phyloP scores from a whole-genome alignment of 495 filamentous ascomycete species.

The Bathelium albidoporum region DNA sequence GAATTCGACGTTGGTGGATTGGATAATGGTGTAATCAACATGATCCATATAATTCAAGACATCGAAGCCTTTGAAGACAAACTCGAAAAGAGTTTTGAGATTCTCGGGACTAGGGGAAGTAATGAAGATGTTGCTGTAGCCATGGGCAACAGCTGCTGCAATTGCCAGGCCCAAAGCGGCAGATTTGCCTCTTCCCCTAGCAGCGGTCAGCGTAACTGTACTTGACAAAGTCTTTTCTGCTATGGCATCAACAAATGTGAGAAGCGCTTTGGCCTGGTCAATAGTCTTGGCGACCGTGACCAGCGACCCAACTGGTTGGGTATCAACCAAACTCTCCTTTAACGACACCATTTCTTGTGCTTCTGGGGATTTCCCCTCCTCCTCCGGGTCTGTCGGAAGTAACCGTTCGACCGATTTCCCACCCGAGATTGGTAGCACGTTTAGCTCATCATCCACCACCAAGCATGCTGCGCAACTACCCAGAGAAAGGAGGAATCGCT shows the following conservation, averaged over 20 bases:
- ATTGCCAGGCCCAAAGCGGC: slow-evolving; percentile 90
- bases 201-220: slow-evolving; percentile 89
- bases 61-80: slow-evolving; percentile 97
- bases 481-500: slow-evolving; percentile 90
- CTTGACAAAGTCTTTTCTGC: slow-evolving; percentile 89
- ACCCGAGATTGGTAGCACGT: slow-evolving; percentile 93
- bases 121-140: slow-evolving; percentile 99
- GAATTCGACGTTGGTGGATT: slow-evolving; percentile 97
- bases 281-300: slow-evolving; percentile 77
- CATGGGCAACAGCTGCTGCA: slow-evolving; percentile 86
- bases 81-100: slow-evolving; percentile 95
- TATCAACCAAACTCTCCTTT: slow-evolving; percentile 76
- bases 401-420: slow-evolving; percentile 84
- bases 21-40: slow-evolving; percentile 93
- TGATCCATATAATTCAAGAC: slow-evolving; percentile 87
- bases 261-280: slow-evolving; percentile 88
- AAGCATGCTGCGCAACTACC: slow-evolving; percentile 90
- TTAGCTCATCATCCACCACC: slow-evolving; percentile 95
- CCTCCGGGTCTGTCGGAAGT: slow-evolving; percentile 55
- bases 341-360: slow-evolving; percentile 72
- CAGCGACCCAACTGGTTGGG: slow-evolving; percentile 75
- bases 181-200: slow-evolving; percentile 92
- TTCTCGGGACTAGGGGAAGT: slow-evolving; percentile 98
- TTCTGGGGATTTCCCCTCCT: slow-evolving; percentile 53
- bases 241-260: slow-evolving; percentile 94